Percentiles rank a stretch among this genome's conserved stretches.
Conservation (phyloP, 177 flowering plant species). For the Telopea speciosissima region DNA sequence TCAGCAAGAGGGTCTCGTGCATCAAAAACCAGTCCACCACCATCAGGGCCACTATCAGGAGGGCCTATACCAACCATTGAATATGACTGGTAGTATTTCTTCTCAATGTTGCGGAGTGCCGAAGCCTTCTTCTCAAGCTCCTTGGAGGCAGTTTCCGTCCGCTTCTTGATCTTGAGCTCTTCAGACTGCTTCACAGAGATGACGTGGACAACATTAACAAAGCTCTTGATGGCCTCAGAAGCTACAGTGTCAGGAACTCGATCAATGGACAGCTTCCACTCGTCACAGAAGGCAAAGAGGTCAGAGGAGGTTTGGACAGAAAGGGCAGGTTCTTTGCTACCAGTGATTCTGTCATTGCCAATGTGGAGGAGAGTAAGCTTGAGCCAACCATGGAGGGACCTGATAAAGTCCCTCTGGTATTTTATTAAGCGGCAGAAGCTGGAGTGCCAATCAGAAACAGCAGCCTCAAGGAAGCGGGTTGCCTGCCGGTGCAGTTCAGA, state of each 20-base stretch:
- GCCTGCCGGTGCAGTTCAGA: slow-evolving; percentile 74
- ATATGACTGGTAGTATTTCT: slow-evolving; percentile 78
- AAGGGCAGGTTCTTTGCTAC: slow-evolving; percentile 13
- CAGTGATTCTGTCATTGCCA: slow-evolving; percentile 26
- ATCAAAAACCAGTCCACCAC: slow-evolving; percentile 58
- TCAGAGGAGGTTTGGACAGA: slow-evolving; percentile 31
- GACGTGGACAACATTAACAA: slow-evolving; percentile 73
- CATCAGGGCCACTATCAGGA: slow-evolving; percentile 23
- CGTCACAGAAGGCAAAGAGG: slow-evolving; percentile 61
- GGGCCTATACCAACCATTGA: slow-evolving; percentile 24
- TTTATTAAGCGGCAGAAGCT: slow-evolving; percentile 76
- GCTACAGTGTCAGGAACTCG: slow-evolving; percentile 92
- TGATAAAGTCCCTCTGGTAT: slow-evolving; percentile 73
- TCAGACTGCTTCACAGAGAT: slow-evolving; percentile 69
- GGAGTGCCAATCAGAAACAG: slow-evolving; percentile 89
- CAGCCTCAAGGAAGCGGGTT: slow-evolving; percentile 82
- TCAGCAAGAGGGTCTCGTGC: slow-evolving; percentile 90
- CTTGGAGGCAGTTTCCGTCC: slow-evolving; percentile 59
- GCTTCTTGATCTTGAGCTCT: slow-evolving; percentile 70
- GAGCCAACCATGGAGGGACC: slow-evolving; percentile 84
- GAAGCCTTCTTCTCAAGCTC: slow-evolving; percentile 90
- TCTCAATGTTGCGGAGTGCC: slow-evolving; percentile 54
- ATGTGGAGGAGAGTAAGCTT: slow-evolving; percentile 59
- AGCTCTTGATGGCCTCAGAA: slow-evolving; percentile 90
- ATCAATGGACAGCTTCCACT: slow-evolving; percentile 92